Conservation (phyloP, 352 stramenopile species). For the Phytophthora uliginosa region DNA sequence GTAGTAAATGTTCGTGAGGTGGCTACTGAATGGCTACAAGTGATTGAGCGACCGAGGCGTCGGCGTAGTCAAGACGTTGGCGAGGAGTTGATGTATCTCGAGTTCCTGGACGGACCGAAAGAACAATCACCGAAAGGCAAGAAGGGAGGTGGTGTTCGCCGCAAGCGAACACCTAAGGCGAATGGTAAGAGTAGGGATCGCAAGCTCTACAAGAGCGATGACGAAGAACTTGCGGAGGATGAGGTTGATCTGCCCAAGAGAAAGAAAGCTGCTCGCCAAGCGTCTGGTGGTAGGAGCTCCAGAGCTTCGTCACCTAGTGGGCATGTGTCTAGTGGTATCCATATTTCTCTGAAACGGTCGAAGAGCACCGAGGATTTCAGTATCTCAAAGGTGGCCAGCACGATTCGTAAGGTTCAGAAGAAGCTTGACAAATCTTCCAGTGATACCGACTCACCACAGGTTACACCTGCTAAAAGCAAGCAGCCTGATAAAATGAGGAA, state of each 20-base stretch:
- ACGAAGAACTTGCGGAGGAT: constrained; percentile 63
- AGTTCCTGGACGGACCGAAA: constrained; percentile 85
- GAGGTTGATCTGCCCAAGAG: constrained; percentile 37
- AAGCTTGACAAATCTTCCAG: constrained; percentile 39
- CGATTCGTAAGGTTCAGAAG: constrained; percentile 52
- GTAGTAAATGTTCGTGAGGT: constrained; percentile 83
- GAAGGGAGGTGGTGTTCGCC: constrained; percentile 40
- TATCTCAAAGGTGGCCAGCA: constrained; percentile 55
- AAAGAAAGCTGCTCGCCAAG: constrained; percentile 51
- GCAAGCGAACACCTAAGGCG: constrained; percentile 50
- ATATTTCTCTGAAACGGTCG: constrained; percentile 46
- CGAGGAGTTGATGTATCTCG: constrained; percentile 89
- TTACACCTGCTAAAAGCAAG: constrained; percentile 24
- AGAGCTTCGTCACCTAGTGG: constrained; percentile 36
- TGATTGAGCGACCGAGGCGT: constrained; percentile 91
- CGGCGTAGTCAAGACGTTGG: constrained; percentile 87
- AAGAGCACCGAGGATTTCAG: constrained; percentile 36
- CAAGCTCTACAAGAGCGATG: constrained; percentile 59
- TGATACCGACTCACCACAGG: constrained; percentile 15
- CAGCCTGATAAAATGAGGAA: constrained; percentile 12
- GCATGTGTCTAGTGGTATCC: constrained; percentile 44
- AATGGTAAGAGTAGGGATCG: constrained; percentile 45
- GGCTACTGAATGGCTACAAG: constrained; percentile 84
- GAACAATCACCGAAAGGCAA: constrained; percentile 50
- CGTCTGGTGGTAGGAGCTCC: constrained; percentile 35